These are phyloP conservation scores for Hebeloma cylindrosporum DNA, from an alignment of 768 basidiomycete species.

Conservation along the genomic window DNA sequence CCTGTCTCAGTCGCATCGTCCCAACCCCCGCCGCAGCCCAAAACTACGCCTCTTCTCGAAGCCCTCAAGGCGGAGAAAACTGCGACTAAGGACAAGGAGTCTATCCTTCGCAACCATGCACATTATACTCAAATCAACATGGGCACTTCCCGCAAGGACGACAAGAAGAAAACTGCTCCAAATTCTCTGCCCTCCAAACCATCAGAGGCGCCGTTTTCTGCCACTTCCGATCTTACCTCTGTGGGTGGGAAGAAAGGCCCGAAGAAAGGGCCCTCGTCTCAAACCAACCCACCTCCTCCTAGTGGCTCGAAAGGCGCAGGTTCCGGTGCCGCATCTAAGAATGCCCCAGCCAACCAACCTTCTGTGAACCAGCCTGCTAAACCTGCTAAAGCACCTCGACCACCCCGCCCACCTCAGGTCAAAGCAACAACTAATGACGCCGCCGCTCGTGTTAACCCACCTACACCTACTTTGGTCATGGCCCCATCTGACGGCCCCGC, in stretches of 20 bases:
- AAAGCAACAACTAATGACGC: conserved; percentile 14
- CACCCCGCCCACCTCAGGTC: conserved; percentile 14
- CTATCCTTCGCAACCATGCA: conserved; percentile 68
- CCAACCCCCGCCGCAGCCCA: conserved; percentile 61
- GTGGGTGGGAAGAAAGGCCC: neutral
- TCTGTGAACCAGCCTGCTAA: conserved; percentile 16
- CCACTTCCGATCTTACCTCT: neutral
- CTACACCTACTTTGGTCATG: too few species aligned
- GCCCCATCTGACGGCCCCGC: conserved; percentile 10
- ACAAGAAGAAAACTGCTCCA: conserved; percentile 28
- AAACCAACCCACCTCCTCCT: neutral
- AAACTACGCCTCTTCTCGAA: conserved; percentile 89
- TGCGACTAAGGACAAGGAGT: conserved; percentile 69
- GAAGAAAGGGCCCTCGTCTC: too few species aligned
- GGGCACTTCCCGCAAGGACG: conserved; percentile 35
- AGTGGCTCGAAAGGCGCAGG: neutral
- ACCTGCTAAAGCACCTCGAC: conserved; percentile 15
- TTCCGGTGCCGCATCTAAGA: conserved; percentile 13
- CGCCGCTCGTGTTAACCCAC: conserved; percentile 11
- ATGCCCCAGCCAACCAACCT: conserved; percentile 9
- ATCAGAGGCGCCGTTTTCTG: too few species aligned
- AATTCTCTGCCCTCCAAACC: neutral
- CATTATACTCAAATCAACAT: conserved; percentile 54
- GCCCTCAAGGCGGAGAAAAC: conserved; percentile 86
- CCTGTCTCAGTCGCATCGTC: conserved; percentile 60